phyloP scores from a whole-genome alignment of 2,329 filamentous ascomycete genomes.

The Fusarium anthophilum region DNA sequence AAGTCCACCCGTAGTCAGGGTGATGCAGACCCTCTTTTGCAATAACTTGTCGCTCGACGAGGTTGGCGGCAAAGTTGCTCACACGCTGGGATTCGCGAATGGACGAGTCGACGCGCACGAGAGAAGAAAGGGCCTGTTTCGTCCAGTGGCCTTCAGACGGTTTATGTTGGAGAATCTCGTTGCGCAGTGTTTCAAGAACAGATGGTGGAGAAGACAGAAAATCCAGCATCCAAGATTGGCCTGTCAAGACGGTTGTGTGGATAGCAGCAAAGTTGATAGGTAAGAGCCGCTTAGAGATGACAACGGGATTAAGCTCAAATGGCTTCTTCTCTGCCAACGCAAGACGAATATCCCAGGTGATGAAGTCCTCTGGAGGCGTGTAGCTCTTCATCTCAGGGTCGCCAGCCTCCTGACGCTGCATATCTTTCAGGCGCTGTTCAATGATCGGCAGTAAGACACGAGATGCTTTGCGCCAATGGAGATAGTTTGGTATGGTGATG shows the following conservation, averaged over 20 bases:
- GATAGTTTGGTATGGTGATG: conserved; percentile 55
- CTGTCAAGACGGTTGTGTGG: conserved; percentile 65
- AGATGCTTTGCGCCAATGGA: conserved; percentile 57
- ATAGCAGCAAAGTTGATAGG: conserved; percentile 68
- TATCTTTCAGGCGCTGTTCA: conserved; percentile 56
- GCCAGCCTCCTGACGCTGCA: conserved; percentile 52
- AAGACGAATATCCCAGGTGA: conserved; percentile 66
- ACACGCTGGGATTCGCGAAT: conserved; percentile 63
- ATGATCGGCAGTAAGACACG: conserved; percentile 59
- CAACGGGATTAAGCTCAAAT: conserved; percentile 56
- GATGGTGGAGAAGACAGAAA: conserved; percentile 53
- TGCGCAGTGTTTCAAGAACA: conserved; percentile 52
- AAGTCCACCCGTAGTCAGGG: conserved; percentile 43
- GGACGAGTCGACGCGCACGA: conserved; percentile 60
- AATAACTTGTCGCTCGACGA: conserved; percentile 58
- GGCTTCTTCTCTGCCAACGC: conserved; percentile 55
- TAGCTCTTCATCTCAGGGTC: conserved; percentile 54
- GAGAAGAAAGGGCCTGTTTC: conserved; percentile 53
- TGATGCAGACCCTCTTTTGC: conserved; percentile 55
- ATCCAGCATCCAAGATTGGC: conserved; percentile 58
- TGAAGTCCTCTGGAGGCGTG: conserved; percentile 62
- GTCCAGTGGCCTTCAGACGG: conserved; percentile 54
- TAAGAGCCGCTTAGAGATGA: conserved; percentile 61
- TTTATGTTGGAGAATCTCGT: conserved; percentile 49
- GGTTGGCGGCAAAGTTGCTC: conserved; percentile 57